Percentiles rank a stretch among this genome's conserved stretches.
Evolutionary conservation across 2,329 filamentous ascomycete species (phyloP).

Genomic region (Tolypocladium amazonense): DNA sequence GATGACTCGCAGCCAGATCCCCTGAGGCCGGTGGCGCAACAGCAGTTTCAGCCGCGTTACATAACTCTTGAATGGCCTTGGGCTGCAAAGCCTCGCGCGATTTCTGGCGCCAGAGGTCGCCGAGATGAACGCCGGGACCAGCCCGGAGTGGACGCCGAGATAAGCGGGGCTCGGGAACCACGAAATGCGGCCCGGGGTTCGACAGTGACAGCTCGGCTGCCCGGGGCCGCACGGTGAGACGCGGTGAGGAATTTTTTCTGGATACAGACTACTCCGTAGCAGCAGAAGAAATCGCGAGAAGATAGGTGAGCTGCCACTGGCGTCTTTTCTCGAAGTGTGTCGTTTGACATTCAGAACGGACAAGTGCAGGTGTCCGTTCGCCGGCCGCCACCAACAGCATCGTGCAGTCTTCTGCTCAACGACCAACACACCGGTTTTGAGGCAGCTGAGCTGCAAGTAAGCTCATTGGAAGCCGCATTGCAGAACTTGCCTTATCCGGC

Average conservation of each 20-base stretch:
- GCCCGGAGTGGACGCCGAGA: neutral
- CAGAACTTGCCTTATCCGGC: neutral
- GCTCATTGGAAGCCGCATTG: neutral
- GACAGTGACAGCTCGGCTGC: neutral
- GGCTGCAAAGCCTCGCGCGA: neutral
- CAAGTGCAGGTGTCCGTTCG: neutral
- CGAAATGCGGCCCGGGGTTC: neutral
- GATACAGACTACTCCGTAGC: neutral
- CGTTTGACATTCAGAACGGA: neutral
- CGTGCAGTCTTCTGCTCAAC: neutral
- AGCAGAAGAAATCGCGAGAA: neutral
- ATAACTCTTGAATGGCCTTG: neutral
- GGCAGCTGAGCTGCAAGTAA: neutral
- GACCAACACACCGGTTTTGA: neutral
- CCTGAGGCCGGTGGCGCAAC: neutral
- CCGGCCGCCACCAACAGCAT: neutral
- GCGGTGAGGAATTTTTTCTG: neutral
- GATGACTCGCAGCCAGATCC: neutral
- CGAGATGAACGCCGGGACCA: neutral
- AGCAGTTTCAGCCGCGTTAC: neutral
- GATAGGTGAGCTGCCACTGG: neutral
- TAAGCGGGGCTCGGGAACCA: neutral
- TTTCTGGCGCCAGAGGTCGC: neutral
- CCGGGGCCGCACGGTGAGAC: neutral
- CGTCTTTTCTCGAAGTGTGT: neutral